Conservation (phyloP, 2,329 filamentous ascomycete species). For the Aspergillus ruber region DNA sequence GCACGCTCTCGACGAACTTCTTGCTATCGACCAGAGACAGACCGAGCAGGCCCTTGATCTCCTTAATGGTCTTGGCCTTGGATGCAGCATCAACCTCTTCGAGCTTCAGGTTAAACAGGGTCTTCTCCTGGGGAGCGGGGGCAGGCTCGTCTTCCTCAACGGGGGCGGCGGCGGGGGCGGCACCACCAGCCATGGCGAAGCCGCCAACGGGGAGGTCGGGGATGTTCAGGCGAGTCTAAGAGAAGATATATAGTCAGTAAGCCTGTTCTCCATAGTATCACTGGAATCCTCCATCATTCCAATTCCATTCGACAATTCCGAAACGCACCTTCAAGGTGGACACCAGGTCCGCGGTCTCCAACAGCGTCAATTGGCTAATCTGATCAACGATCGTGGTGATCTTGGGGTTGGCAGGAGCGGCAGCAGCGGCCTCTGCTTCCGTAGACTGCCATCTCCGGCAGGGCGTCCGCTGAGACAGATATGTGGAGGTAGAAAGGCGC, state of each 20-base stretch:
- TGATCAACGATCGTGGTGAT: conserved; percentile 93
- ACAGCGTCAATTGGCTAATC: conserved; percentile 93
- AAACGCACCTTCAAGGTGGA: conserved; percentile 78
- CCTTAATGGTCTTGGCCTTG: conserved; percentile 99
- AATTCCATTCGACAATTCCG: conserved; percentile 1
- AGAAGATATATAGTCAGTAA: neutral
- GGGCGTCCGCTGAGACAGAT: conserved; percentile 33
- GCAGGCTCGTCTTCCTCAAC: conserved; percentile 79
- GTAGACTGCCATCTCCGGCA: conserved; percentile 83
- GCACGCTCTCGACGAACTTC: conserved; percentile 98
- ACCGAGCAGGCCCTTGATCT: conserved; percentile 93
- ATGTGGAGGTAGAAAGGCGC: conserved; percentile 35
- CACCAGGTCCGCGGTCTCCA: conserved; percentile 96
- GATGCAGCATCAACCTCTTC: conserved; percentile 76
- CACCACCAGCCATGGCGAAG: conserved; percentile 64
- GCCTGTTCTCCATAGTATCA: conserved; percentile 1
- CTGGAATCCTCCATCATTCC: neutral
- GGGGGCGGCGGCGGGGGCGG: conserved; percentile 54
- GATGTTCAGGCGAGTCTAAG: conserved; percentile 86
- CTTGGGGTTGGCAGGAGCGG: conserved; percentile 68
- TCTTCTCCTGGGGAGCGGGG: conserved; percentile 85
- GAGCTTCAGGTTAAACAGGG: conserved; percentile 93
- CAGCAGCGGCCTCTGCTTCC: conserved; percentile 48
- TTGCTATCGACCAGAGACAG: conserved; percentile 97
- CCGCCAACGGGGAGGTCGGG: conserved; percentile 93